phyloP scores from a whole-genome alignment of 306 rosid genomes.

The Vachellia pachyceras region DNA sequence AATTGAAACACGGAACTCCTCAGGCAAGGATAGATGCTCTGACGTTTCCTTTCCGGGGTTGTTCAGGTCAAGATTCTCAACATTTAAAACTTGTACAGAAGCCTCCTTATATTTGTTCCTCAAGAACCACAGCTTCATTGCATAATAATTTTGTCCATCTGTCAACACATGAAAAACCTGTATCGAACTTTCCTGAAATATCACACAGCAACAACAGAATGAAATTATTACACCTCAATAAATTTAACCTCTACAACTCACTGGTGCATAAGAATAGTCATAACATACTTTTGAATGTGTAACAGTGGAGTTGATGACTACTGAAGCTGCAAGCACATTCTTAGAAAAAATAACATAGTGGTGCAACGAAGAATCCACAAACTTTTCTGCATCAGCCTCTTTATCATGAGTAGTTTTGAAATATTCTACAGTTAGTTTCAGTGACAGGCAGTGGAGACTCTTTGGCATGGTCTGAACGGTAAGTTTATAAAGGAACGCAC shows the following conservation, averaged over 20 bases:
- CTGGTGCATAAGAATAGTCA: slow-evolving; percentile 20
- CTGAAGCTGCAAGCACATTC: slow-evolving; percentile 89
- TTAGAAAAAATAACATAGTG: slow-evolving; percentile 87
- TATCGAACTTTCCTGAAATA: slow-evolving; percentile 75
- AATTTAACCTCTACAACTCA: slow-evolving; percentile 30
- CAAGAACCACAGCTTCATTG: slow-evolving; percentile 89
- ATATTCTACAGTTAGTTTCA: slow-evolving; percentile 92
- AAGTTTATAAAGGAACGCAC: slow-evolving; percentile 95
- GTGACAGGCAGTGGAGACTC: slow-evolving; percentile 90
- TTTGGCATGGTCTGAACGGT: slow-evolving; percentile 97
- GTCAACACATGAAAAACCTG: slow-evolving; percentile 96
- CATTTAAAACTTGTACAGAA: slow-evolving; percentile 74
- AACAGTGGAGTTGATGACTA: slow-evolving; percentile 87
- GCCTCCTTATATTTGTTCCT: slow-evolving; percentile 75
- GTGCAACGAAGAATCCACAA: slow-evolving; percentile 65
- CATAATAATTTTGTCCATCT: slow-evolving; percentile 84
- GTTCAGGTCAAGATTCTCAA: slow-evolving; percentile 66
- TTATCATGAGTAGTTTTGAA: slow-evolving; percentile 64
- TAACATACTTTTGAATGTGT: slow-evolving; percentile 74
- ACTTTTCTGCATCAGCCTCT: slow-evolving; percentile 65
- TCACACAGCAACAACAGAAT: slow-evolving; percentile 42
- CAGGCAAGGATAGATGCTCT: slow-evolving; percentile 59
- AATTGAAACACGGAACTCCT: slow-evolving; percentile 82
- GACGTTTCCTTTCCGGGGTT: slow-evolving; percentile 42
- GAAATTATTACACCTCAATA: slow-evolving; percentile 29